These are phyloP conservation scores for Clonostachys rhizophaga DNA, from an alignment of 2,329 filamentous ascomycete genomes.

Conservation along the genomic window DNA sequence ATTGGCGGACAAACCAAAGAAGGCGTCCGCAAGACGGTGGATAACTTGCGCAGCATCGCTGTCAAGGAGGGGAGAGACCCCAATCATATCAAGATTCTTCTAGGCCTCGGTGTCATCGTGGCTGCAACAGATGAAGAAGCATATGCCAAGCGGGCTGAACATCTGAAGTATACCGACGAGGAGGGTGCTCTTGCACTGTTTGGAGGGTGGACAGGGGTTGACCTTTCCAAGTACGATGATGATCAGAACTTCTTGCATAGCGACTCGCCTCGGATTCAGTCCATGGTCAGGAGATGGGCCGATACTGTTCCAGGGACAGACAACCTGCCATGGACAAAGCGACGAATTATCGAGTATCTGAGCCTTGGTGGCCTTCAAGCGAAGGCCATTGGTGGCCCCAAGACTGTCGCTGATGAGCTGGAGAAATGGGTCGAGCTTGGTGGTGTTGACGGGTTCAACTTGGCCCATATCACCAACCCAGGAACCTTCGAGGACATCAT, in stretches of 20 bases:
- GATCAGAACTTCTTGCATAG: conserved; percentile 59
- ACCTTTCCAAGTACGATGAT: conserved; percentile 54
- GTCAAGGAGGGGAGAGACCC: conserved; percentile 34
- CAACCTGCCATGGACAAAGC: conserved; percentile 45
- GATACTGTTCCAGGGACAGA: conserved; percentile 7
- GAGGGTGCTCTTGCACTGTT: conserved; percentile 62
- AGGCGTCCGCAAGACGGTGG: conserved; percentile 34
- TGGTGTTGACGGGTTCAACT: conserved; percentile 22
- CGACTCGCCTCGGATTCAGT: conserved; percentile 54
- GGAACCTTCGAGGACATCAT: conserved; percentile 58
- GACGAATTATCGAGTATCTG: conserved; percentile 49
- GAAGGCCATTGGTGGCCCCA: conserved; percentile 37
- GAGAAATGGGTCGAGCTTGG: conserved; percentile 34
- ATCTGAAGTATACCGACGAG: conserved; percentile 48
- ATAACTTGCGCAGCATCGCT: conserved; percentile 42
- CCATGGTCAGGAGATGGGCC: conserved; percentile 7
- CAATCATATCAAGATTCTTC: conserved; percentile 54
- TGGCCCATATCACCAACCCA: conserved; percentile 42
- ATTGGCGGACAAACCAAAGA: conserved; percentile 42
- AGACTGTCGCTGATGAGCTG: conserved; percentile 39
- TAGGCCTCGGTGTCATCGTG: conserved; percentile 53
- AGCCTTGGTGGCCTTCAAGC: conserved; percentile 43
- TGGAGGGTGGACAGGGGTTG: conserved; percentile 64
- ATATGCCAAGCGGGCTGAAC: conserved; percentile 40
- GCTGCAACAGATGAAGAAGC: conserved; percentile 58